These are phyloP conservation scores for Rhinocladiella mackenziei DNA, from an alignment of 2,329 filamentous ascomycete species.

Conservation along the genomic window DNA sequence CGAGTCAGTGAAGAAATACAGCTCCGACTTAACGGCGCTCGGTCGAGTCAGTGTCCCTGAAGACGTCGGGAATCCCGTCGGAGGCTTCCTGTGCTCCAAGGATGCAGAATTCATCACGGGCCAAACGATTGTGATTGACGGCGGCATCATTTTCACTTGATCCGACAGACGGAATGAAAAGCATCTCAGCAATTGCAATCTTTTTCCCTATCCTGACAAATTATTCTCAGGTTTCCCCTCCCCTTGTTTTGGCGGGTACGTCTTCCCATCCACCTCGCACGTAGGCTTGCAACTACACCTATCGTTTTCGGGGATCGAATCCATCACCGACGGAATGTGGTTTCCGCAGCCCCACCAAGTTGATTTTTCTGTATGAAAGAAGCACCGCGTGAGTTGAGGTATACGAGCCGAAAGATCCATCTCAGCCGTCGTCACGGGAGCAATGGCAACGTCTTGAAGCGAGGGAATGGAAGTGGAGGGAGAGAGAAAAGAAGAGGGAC, in stretches of 20 bases:
- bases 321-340: conserved; percentile 53
- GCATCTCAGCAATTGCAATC: neutral
- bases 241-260: conserved; percentile 54
- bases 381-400: too few relatives aligned
- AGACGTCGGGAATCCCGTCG: conserved; percentile 61
- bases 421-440: too few relatives aligned
- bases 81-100: conserved; percentile 52
- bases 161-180: neutral
- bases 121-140: conserved; percentile 61
- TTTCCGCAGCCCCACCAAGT: conserved; percentile 54
- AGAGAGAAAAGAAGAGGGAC: neutral
- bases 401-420: too few relatives aligned
- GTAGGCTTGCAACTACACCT: conserved; percentile 56
- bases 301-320: conserved; percentile 46
- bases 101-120: conserved; percentile 63
- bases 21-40: conserved; percentile 52
- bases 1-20: conserved; percentile 54
- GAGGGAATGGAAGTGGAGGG: too few relatives aligned
- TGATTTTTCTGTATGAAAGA: conserved; percentile 49
- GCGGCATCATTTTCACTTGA: conserved; percentile 50
- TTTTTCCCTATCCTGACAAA: neutral
- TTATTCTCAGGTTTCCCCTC: conserved; percentile 13
- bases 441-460: too few relatives aligned
- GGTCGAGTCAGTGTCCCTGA: conserved; percentile 57
- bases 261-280: conserved; percentile 48